phyloP scores from a whole-genome alignment of 2,329 filamentous ascomycete genomes.

The Cryoendolithus antarcticus region DNA sequence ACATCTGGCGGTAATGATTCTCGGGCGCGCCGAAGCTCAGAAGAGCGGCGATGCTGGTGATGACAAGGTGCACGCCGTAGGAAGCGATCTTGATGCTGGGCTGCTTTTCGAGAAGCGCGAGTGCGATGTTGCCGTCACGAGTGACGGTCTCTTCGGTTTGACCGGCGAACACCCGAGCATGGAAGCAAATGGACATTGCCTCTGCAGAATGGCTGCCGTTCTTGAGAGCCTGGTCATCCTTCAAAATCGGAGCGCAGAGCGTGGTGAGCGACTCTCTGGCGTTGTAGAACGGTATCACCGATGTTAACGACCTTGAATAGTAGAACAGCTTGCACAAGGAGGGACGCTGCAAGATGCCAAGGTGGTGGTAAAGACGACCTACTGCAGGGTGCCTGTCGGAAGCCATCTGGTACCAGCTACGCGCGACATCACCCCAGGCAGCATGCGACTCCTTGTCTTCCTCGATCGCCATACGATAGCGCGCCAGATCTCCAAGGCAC shows the following conservation, averaged over 20 bases:
- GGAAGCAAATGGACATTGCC: slow-evolving; percentile 31
- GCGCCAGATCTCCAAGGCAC: slow-evolving; percentile 72
- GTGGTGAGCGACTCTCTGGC: slow-evolving; percentile 59
- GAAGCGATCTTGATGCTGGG: slow-evolving; percentile 31
- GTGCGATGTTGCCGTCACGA: slow-evolving; percentile 36
- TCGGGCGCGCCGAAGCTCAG: slow-evolving; percentile 41
- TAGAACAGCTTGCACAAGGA: slow-evolving; percentile 62
- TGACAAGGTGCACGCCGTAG: slow-evolving; percentile 45
- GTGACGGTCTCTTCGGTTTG: slow-evolving; percentile 37
- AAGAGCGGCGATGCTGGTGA: slow-evolving; percentile 42
- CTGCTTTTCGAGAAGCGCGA: slow-evolving; percentile 42
- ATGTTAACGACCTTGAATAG: slow-evolving; percentile 59
- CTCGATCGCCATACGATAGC: slow-evolving; percentile 87
- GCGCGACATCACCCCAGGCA: slow-evolving; percentile 67
- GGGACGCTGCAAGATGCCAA: slow-evolving; percentile 65
- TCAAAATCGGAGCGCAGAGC: slow-evolving; percentile 43
- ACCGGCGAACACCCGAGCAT: slow-evolving; percentile 51
- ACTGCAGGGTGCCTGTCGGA: slow-evolving; percentile 63
- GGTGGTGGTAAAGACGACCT: slow-evolving; percentile 75
- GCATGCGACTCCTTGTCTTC: slow-evolving; percentile 58
- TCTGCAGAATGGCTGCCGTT: slow-evolving; percentile 38
- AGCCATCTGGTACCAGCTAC: slow-evolving; percentile 75
- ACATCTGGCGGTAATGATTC: slow-evolving; percentile 34
- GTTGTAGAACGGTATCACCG: slow-evolving; percentile 52
- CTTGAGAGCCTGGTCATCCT: slow-evolving; percentile 22